Conservation (phyloP, 306 rosid species). For the Prunus dulcis region DNA sequence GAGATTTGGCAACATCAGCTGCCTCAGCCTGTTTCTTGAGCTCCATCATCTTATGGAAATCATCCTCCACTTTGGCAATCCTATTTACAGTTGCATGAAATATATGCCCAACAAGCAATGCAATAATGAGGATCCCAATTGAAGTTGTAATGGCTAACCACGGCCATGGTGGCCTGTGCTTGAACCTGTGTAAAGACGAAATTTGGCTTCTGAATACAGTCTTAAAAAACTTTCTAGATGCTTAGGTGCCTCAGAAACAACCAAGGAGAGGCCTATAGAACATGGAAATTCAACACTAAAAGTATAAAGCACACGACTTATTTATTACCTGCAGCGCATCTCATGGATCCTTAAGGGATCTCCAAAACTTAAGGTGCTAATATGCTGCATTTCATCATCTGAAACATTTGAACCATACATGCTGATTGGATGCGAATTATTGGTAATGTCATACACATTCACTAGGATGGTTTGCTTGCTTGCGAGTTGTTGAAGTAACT, state of each 20-base stretch:
- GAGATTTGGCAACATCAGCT: slow-evolving; percentile 97
- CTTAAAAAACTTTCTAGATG: background rate
- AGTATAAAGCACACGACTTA: background rate
- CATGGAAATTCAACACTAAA: background rate
- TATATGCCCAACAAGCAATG: slow-evolving; percentile 77
- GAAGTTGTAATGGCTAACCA: slow-evolving; percentile 75
- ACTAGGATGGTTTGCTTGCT: slow-evolving; percentile 94
- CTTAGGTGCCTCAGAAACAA: background rate
- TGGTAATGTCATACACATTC: slow-evolving; percentile 87
- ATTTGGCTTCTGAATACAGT: slow-evolving; percentile 21
- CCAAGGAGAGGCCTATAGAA: slow-evolving; percentile 1
- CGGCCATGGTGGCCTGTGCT: slow-evolving; percentile 87
- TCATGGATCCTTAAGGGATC: slow-evolving; percentile 95
- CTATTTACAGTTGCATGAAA: slow-evolving; percentile 79
- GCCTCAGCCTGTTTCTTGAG: slow-evolving; percentile 89
- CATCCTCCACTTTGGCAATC: slow-evolving; percentile 89
- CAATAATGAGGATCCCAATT: slow-evolving; percentile 72
- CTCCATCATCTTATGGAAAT: slow-evolving; percentile 61
- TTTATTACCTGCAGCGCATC: slow-evolving; percentile 89
- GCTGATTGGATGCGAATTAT: slow-evolving; percentile 69
- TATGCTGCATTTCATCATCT: slow-evolving; percentile 55
- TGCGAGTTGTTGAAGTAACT: slow-evolving; percentile 93
- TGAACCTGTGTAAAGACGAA: slow-evolving; percentile 63
- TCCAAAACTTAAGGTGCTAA: slow-evolving; percentile 80
- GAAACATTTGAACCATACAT: slow-evolving; percentile 87